Percentiles rank a stretch among this genome's conserved stretches.
Conservation (phyloP, 495 filamentous ascomycete genomes). For the Penicillium argentinense region DNA sequence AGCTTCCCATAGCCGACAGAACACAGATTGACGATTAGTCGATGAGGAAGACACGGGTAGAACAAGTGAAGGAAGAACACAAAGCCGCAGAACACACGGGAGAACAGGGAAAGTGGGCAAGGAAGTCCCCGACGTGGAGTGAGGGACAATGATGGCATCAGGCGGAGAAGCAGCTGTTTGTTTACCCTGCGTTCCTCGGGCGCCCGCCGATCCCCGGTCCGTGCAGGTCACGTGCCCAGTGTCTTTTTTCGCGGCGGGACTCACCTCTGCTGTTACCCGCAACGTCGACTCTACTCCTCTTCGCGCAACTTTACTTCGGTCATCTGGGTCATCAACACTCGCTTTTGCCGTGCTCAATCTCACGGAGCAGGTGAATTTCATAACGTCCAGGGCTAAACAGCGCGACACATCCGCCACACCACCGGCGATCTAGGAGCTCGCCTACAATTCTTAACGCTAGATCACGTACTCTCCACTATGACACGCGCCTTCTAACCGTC, state of each 20-base stretch:
- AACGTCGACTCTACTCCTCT: too few relatives aligned
- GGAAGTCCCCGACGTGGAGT: slow-evolving; percentile 13
- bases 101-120: not conserved
- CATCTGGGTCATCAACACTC: too few relatives aligned
- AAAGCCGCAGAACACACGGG: not conserved
- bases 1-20: slow-evolving; percentile 16
- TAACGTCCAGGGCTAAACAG: too few relatives aligned
- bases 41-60: slow-evolving; percentile 5
- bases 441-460: too few relatives aligned
- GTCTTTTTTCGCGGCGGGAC: too few relatives aligned
- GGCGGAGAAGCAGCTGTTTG: slow-evolving; percentile 36
- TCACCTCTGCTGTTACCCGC: too few relatives aligned
- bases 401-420: too few relatives aligned
- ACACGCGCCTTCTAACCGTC: not conserved
- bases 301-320: too few relatives aligned
- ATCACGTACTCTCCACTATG: not conserved
- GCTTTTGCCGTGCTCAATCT: too few relatives aligned
- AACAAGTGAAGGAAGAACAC: slow-evolving; percentile 5
- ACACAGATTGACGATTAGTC: not conserved
- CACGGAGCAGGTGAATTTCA: too few relatives aligned
- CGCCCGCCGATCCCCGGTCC: slow-evolving; percentile 37
- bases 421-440: too few relatives aligned
- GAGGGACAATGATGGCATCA: slow-evolving; percentile 16
- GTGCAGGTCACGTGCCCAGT: slow-evolving; percentile 32
- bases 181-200: slow-evolving; percentile 44